phyloP scores from a whole-genome alignment of 2,329 filamentous ascomycete genomes.

The Cercospora zeina region DNA sequence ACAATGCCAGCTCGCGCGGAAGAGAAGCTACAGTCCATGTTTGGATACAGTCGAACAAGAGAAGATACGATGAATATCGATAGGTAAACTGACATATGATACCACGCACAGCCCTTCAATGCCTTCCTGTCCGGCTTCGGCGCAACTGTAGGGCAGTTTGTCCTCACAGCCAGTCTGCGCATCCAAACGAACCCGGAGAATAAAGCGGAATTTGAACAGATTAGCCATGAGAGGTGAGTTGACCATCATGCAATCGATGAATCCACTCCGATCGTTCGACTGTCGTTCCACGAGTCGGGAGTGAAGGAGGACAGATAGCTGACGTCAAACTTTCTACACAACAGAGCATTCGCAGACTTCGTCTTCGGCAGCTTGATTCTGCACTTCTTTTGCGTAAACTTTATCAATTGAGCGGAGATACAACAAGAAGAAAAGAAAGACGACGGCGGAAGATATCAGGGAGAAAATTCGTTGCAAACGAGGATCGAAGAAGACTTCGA shows the following conservation, averaged over 20 bases:
- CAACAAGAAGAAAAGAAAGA: not conserved
- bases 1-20: too few relatives aligned
- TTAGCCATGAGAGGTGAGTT: conserved; percentile 75
- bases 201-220: conserved; percentile 71
- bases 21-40: too few relatives aligned
- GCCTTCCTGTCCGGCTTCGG: conserved; percentile 95
- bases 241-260: not conserved
- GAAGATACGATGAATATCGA: too few relatives aligned
- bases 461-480: not conserved
- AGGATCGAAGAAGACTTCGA: not conserved
- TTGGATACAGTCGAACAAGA: too few relatives aligned
- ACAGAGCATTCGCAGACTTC: conserved; percentile 91
- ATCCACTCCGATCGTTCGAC: not conserved
- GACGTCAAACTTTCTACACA: not conserved
- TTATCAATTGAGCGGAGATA: conserved; percentile 72
- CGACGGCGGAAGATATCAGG: not conserved
- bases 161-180: conserved; percentile 83
- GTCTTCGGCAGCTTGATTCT: conserved; percentile 91
- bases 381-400: conserved; percentile 99
- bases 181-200: conserved; percentile 89
- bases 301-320: not conserved
- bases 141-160: conserved; percentile 94
- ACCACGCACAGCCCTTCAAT: conserved; percentile 77
- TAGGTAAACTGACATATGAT: not conserved
- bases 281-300: not conserved